phyloP scores from a whole-genome alignment of 1,284 basidiomycete species.

The Ustilago shanxiensis region DNA sequence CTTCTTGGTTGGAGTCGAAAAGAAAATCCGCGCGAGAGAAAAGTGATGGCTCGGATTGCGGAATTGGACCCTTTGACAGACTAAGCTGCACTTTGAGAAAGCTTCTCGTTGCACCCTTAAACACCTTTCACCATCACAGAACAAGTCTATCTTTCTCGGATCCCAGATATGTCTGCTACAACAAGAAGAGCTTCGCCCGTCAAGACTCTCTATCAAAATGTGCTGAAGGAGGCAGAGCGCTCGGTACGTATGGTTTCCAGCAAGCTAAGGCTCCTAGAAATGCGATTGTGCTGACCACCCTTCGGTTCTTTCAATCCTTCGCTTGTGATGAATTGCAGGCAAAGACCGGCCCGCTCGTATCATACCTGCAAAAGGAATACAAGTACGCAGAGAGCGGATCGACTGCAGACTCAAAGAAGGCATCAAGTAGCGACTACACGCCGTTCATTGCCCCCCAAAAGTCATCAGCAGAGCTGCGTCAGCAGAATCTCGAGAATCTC shows the following conservation, averaged over 20 bases:
- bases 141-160: not conserved
- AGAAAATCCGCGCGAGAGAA: slow-evolving; percentile 23
- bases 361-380: slow-evolving; percentile 38
- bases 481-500: slow-evolving; percentile 74
- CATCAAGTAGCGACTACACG: slow-evolving; percentile 19
- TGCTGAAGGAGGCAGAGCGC: slow-evolving; percentile 33
- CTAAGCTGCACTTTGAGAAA: not conserved
- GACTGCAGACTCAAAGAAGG: not conserved
- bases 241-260: slow-evolving; percentile 16
- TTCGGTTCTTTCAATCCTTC: not conserved
- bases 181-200: slow-evolving; percentile 24
- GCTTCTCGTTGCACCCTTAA: slow-evolving; percentile 1
- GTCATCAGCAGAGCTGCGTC: slow-evolving; percentile 27
- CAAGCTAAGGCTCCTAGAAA: not conserved
- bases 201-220: slow-evolving; percentile 39
- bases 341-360: slow-evolving; percentile 35
- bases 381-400: slow-evolving; percentile 12
- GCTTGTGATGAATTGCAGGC: slow-evolving; percentile 6
- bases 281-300: not conserved
- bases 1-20: not conserved
- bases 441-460: slow-evolving; percentile 36
- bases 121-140: not conserved
- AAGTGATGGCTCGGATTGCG: slow-evolving; percentile 25
- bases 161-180: slow-evolving; percentile 31
- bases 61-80: slow-evolving; percentile 15